phyloP scores from a whole-genome alignment of 345 rosid genomes.

The Citrus unshiu region DNA sequence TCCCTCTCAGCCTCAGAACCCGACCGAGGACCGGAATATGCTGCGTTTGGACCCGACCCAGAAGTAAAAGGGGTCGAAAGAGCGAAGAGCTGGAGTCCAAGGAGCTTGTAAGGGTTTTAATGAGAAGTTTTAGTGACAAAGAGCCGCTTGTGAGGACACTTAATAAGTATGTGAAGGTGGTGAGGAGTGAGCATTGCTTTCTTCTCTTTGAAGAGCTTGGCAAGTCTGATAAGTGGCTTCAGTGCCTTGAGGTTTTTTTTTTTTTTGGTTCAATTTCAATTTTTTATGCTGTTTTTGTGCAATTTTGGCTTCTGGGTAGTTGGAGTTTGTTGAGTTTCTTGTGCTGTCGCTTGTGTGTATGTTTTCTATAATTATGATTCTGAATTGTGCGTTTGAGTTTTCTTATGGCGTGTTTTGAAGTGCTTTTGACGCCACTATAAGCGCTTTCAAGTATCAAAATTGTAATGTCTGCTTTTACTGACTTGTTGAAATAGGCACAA shows the following conservation, averaged over 20 bases:
- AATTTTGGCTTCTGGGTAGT: constrained; percentile 11
- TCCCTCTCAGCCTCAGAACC: constrained; percentile 1
- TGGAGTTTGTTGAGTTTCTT: background rate
- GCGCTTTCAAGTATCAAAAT: background rate
- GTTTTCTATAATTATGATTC: background rate
- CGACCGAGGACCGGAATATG: constrained; percentile 16
- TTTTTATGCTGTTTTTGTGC: background rate
- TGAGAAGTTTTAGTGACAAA: constrained; percentile 52
- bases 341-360: background rate
- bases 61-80: constrained; percentile 34
- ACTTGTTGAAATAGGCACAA: background rate
- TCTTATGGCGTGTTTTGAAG: background rate
- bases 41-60: constrained; percentile 48
- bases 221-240: constrained; percentile 74
- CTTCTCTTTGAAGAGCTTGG: constrained; percentile 93
- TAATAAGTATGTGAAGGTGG: constrained; percentile 58
- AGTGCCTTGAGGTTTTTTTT: constrained; percentile 77
- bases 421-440: background rate
- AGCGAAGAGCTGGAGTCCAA: constrained; percentile 44
- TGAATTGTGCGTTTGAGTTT: background rate
- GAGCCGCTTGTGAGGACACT: constrained; percentile 70
- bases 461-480: background rate
- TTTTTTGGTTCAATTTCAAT: background rate
- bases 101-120: constrained; percentile 55
- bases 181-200: constrained; percentile 81